phyloP scores from a whole-genome alignment of 306 rosid genomes.

The Lathyrus sativus region DNA sequence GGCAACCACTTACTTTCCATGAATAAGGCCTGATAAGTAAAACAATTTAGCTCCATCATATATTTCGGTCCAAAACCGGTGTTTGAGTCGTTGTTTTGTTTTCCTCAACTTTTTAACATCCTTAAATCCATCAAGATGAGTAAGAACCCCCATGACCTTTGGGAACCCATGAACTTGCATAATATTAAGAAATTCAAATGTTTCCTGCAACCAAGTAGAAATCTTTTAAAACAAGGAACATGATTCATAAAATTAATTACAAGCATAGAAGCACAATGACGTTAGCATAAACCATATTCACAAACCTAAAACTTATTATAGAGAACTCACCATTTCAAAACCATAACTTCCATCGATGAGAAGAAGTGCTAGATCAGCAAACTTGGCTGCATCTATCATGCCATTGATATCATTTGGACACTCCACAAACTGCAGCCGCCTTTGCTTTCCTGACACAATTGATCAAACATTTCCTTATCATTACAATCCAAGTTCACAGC shows the following conservation, averaged over 20 bases:
- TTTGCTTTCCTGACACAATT: constrained; percentile 71
- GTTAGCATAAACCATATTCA: background rate
- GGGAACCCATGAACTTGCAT: constrained; percentile 95
- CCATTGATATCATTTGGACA: constrained; percentile 92
- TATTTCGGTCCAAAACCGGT: constrained; percentile 93
- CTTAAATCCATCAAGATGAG: constrained; percentile 87
- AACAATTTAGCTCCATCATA: constrained; percentile 91
- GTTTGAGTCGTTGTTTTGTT: constrained; percentile 86
- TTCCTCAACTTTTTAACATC: constrained; percentile 83
- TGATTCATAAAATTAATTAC: background rate
- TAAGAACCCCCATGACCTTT: constrained; percentile 95
- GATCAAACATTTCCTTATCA: constrained; percentile 35
- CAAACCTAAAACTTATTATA: background rate
- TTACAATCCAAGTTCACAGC: background rate
- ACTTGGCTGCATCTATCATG: constrained; percentile 94
- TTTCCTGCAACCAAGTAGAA: constrained; percentile 59
- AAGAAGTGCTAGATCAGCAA: constrained; percentile 90
- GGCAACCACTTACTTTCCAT: constrained; percentile 75
- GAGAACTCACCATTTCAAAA: constrained; percentile 82
- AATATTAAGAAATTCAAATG: constrained; percentile 93
- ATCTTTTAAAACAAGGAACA: constrained; percentile 12
- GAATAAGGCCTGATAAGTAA: constrained; percentile 85
- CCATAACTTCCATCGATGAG: constrained; percentile 95
- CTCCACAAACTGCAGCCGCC: constrained; percentile 90
- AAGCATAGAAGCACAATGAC: background rate